Base-by-base conservation (phyloP, 768 basidiomycete genomes). In the Tylopilus plumbeoviolaceoides region DNA sequence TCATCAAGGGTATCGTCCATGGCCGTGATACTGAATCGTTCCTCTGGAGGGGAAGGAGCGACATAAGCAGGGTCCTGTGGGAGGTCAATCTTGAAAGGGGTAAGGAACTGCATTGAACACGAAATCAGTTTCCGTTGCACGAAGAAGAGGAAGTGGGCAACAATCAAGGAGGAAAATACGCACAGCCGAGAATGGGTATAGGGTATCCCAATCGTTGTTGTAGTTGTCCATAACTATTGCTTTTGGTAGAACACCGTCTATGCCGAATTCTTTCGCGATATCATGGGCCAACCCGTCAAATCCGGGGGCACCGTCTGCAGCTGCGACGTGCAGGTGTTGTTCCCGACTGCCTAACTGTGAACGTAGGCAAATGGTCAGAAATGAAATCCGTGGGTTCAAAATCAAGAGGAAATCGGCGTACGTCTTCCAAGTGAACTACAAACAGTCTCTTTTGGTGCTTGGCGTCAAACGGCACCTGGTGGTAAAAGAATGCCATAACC, bases 371-470 rank as follows among this genome's bases (percentile, higher is more conserved):
- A 17, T 25, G 21, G 21, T 59, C 40, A 61, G 56, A 27, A 36
- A 18, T 45, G 8, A 28, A 25, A n/a, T 8, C 30, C 14, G 11
- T 30, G 10, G 27, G 30, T 30, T 30, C 31, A 28, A 11, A 18
- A 40, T 2, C 4, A 18, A 35, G 1, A 7, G 1, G 8, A 36
- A 31, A 14, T 21, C 4, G 10, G 69, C 84, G 60, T 65, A 93
- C 93, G 61, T 98, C 91, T 69, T 95, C 91, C 58, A 85, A 75
- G 63, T 92, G 86, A 39, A 97, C 70, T 31, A 93, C 78, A 61
- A 91, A 94, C 45, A 95, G 45, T 50, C 95, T 75, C 70, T 91
- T 91, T 60, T 93, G 95, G 65, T 98, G 95, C 77, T 83, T 82
- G 15, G 63, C 68, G 61, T 97, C 93, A 65, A 94, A 98, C 0